phyloP scores from a whole-genome alignment of 257 asterid species.

The Nicotiana undulata region DNA sequence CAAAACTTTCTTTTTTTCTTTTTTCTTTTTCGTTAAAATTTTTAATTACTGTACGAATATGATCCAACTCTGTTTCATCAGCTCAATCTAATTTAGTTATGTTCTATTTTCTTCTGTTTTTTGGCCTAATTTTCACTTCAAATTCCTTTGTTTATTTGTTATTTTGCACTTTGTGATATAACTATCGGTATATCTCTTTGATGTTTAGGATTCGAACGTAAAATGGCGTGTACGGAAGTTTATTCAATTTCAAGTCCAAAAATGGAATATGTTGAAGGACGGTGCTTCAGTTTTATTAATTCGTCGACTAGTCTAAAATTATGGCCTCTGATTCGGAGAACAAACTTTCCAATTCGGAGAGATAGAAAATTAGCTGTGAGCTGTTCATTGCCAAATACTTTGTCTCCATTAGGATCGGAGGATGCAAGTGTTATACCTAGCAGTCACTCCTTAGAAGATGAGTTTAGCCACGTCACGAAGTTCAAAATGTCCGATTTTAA shows the following conservation, averaged over 20 bases:
- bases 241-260: conserved; percentile 41
- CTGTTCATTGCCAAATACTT: conserved; percentile 43
- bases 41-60: background rate
- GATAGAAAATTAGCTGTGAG: conserved; percentile 15
- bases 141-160: conserved; percentile 3
- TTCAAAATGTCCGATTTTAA: conserved; percentile 78
- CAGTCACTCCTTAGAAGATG: conserved; percentile 33
- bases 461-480: conserved; percentile 76
- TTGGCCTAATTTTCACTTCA: background rate
- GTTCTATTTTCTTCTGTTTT: background rate
- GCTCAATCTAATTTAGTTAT: background rate
- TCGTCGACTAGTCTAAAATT: conserved; percentile 21
- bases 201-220: conserved; percentile 8
- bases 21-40: background rate
- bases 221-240: conserved; percentile 55
- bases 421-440: conserved; percentile 24
- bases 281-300: conserved; percentile 24
- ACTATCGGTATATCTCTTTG: background rate
- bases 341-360: background rate
- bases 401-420: conserved; percentile 33
- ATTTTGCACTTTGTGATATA: background rate
- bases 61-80: background rate
- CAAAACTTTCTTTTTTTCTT: background rate
- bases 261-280: conserved; percentile 40
- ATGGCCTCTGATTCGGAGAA: conserved; percentile 20